Percentiles rank a stretch among this genome's conserved stretches.
phyloP scores from a whole-genome alignment of 2,329 filamentous ascomycete species.

The Pseudogymnoascus pannorum region DNA sequence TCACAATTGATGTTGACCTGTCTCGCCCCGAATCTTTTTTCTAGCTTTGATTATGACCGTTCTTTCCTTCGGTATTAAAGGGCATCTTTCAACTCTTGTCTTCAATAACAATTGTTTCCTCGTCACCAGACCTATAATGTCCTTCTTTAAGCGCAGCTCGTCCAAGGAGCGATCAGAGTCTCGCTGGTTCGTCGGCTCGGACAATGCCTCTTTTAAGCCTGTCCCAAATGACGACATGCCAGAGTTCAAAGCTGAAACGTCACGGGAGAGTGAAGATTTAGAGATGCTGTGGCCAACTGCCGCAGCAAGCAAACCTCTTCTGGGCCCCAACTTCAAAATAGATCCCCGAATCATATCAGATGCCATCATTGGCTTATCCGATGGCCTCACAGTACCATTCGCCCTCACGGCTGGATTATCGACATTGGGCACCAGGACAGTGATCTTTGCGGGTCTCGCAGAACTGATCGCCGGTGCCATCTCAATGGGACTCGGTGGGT shows the following conservation, averaged over 20 bases:
- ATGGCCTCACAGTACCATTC: conserved; percentile 57
- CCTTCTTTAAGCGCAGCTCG: conserved; percentile 1
- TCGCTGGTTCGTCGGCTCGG: background rate
- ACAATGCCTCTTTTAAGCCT: background rate
- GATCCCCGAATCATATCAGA: conserved; percentile 37
- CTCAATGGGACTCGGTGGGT: conserved; percentile 56
- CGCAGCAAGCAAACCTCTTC: background rate
- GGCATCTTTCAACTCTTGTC: background rate
- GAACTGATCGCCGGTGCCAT: conserved; percentile 55
- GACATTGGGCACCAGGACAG: conserved; percentile 41
- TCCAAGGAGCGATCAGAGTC: background rate
- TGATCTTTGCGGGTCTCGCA: conserved; percentile 52
- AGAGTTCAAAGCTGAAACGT: background rate
- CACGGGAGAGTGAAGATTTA: background rate
- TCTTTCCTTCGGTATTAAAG: background rate
- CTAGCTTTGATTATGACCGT: background rate
- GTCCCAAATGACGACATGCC: background rate
- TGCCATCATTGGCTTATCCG: conserved; percentile 53
- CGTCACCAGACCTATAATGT: background rate
- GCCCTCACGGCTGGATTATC: conserved; percentile 52
- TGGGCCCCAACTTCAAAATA: conserved; percentile 14
- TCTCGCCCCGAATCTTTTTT: background rate
- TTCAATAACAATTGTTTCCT: background rate
- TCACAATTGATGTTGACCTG: background rate
- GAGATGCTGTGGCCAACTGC: conserved; percentile 4